phyloP scores from a whole-genome alignment of 805 yeast genomes.

The Metschnikowia reukaufii region DNA sequence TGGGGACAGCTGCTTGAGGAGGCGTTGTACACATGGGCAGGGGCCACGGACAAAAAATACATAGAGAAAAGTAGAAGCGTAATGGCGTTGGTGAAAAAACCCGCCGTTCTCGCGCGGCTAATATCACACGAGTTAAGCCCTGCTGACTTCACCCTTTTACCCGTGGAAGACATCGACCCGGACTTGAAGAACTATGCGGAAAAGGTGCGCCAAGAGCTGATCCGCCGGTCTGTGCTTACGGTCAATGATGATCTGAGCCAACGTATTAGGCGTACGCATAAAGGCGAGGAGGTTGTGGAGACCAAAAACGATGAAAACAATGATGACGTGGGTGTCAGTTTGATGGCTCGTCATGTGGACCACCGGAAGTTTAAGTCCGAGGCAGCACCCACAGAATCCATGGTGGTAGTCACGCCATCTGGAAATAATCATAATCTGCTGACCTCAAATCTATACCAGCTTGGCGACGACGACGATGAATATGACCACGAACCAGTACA shows the following conservation, averaged over 20 bases:
- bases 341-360: conserved; percentile 36
- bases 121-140: conserved; percentile 54
- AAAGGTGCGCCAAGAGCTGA: conserved; percentile 65
- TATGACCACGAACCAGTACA: not conserved
- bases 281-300: conserved; percentile 83
- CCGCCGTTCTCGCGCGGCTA: conserved; percentile 56
- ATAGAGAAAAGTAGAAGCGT: conserved; percentile 68
- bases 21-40: conserved; percentile 42
- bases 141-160: conserved; percentile 58
- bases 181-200: conserved; percentile 71
- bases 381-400: conserved; percentile 1
- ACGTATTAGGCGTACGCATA: conserved; percentile 75
- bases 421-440: not conserved
- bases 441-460: conserved; percentile 13
- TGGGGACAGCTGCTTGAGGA: conserved; percentile 56
- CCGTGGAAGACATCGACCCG: conserved; percentile 78
- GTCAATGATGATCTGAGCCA: conserved; percentile 52
- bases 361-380: conserved; percentile 35
- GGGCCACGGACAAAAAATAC: conserved; percentile 44
- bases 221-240: conserved; percentile 66
- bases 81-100: conserved; percentile 62
- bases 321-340: conserved; percentile 27
- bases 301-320: conserved; percentile 25
- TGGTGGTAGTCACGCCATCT: not conserved
- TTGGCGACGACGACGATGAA: conserved; percentile 26